Base-by-base conservation (phyloP, 176 grass and related monocot genomes). In the Musa itinerans region DNA sequence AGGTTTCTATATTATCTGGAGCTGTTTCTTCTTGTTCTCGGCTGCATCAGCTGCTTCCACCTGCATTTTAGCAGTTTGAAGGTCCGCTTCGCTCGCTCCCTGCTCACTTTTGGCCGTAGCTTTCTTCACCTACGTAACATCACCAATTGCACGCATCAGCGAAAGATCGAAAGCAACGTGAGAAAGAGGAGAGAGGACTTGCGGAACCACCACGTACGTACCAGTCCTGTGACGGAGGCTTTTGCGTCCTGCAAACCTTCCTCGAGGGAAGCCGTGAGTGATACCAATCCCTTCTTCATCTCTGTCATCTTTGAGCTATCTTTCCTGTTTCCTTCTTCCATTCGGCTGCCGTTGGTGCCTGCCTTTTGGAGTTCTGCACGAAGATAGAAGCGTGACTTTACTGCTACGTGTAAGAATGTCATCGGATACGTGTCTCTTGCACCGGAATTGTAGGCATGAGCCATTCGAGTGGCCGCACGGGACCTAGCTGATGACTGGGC, bases 1-100 rank as follows among this genome's bases (percentile, higher is more conserved):
- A 43, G 34, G 34, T 43, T 43, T 15, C 68, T 80, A 64, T 34
- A 56, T 80, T 34, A 49, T 80, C 0, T 71, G 27, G 20, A 54
- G 48, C 52, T 80, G 78, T 15, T 63, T 64, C 20, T 80, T 80
- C 78, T 80, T 73, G 13, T 65, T 53, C 69, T 80, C 78, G 3
- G 78, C 78, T 64, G 54, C 78, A 34, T 80, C 69, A 5, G 78
- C 54, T 53, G 78, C 78, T 63, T 80, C 78, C 54, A 80, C 56
- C 68, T 80, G 78, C 55, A 16, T 73, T 69, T 64, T 80, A 2
- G 78, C 29, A 15, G 69, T 52, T 21, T 64, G 29, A 9, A 80
- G 78, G 16, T 73, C 78, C 50, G 78, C 78, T 53, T 73, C 57
- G 10, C 78, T 80, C n/a, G 69, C 69, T 50, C 73, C 78, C 50